A percentile compares a stretch with the other conserved stretches of the same genome.
Evolutionary conservation across 352 stramenopile genomes (phyloP).

Genomic region (Phytophthora pini): DNA sequence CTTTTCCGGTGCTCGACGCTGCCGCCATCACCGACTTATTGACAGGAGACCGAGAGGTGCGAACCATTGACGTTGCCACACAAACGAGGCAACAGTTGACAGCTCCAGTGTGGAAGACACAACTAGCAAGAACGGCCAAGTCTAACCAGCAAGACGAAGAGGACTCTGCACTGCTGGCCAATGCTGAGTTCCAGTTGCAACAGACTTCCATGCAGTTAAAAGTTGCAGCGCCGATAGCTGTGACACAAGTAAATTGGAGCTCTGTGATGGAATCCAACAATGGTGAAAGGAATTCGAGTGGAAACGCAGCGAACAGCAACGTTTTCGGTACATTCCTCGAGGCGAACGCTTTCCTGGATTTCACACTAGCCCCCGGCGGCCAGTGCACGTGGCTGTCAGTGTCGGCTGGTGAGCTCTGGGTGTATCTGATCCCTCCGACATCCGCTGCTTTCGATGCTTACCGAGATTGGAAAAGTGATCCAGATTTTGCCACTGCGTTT

Average conservation of each 20-base stretch:
- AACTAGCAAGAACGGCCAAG: constrained; percentile 9
- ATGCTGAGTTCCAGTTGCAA: constrained; percentile 61
- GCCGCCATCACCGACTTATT: constrained; percentile 44
- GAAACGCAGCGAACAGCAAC: constrained; percentile 46
- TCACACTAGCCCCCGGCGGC: constrained; percentile 56
- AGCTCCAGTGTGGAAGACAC: constrained; percentile 35
- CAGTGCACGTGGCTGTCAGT: constrained; percentile 74
- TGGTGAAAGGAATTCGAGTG: background rate
- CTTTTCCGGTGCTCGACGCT: constrained; percentile 46
- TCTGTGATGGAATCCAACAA: constrained; percentile 34
- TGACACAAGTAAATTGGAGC: constrained; percentile 67
- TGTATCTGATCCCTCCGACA: constrained; percentile 75
- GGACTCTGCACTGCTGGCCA: constrained; percentile 32
- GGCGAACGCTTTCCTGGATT: constrained; percentile 72
- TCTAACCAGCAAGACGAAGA: constrained; percentile 29
- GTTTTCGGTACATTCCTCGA: constrained; percentile 66
- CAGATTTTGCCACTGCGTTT: constrained; percentile 49
- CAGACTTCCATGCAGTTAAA: constrained; percentile 42
- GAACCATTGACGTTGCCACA: constrained; percentile 42
- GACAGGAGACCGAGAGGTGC: constrained; percentile 41
- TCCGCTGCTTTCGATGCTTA: constrained; percentile 53
- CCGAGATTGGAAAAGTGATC: constrained; percentile 64
- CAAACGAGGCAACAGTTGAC: constrained; percentile 50
- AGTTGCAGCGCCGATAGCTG: constrained; percentile 52
- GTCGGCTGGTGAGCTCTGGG: constrained; percentile 59